Conservation (phyloP, 1,284 basidiomycete species). For the Exsudoporus floridanus region DNA sequence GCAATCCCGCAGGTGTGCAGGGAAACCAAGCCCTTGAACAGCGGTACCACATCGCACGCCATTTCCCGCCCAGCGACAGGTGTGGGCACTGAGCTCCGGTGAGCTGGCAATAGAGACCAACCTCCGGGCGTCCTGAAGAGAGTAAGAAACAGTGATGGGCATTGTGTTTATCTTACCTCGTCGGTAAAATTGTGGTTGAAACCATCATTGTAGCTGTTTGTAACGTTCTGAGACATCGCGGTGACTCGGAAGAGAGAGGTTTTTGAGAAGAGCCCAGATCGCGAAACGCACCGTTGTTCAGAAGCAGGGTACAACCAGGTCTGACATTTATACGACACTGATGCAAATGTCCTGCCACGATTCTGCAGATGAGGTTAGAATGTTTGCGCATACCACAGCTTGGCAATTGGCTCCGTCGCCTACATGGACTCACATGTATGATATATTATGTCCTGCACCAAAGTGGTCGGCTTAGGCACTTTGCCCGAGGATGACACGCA, state of each 20-base stretch:
- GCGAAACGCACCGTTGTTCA: constrained; percentile 2
- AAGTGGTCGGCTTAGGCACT: constrained; percentile 9
- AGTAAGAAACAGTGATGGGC: constrained; percentile 6
- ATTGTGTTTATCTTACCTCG: constrained; percentile 19
- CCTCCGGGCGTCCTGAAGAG: constrained; percentile 25
- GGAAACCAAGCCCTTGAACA: constrained; percentile 22
- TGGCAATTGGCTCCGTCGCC: constrained; percentile 17
- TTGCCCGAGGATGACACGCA: not conserved
- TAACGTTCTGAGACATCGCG: constrained; percentile 23
- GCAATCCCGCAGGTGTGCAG: constrained; percentile 19
- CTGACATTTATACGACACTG: constrained; percentile 25
- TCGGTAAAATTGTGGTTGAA: constrained; percentile 34
- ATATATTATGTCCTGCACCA: constrained; percentile 10
- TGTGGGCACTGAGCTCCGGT: constrained; percentile 26
- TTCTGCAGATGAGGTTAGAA: not conserved
- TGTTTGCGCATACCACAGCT: constrained; percentile 19
- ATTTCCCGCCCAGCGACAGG: constrained; percentile 25
- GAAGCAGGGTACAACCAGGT: not conserved
- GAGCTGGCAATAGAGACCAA: constrained; percentile 30
- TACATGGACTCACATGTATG: constrained; percentile 17
- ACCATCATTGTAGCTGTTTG: constrained; percentile 19
- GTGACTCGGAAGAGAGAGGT: not conserved
- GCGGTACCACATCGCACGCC: constrained; percentile 10
- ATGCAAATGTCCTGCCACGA: not conserved
- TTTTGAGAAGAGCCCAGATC: not conserved